These are phyloP conservation scores for Agaricus blazei DNA, from an alignment of 768 basidiomycete genomes.

Conservation along the genomic window DNA sequence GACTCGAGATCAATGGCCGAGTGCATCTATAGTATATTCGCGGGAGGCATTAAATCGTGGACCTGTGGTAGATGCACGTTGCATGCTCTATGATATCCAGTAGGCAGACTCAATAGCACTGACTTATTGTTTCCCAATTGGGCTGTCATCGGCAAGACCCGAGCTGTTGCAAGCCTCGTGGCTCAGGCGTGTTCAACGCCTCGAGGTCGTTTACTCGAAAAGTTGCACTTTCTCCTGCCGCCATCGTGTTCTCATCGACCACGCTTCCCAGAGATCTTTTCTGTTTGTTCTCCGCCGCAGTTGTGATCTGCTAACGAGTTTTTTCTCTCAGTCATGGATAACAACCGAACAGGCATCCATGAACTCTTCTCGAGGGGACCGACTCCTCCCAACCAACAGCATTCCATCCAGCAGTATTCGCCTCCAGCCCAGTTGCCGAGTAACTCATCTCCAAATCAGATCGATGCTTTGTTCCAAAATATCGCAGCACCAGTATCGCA, in stretches of 20 bases:
- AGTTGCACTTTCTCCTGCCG: conserved; percentile 12
- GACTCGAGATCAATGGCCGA: too few relatives aligned
- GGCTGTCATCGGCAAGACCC: conserved; percentile 22
- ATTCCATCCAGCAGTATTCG: conserved; percentile 14
- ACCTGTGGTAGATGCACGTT: background rate
- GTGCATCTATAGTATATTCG: too few relatives aligned
- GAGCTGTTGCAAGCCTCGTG: conserved; percentile 37
- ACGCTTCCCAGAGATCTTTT: background rate
- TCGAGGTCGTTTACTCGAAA: conserved; percentile 15
- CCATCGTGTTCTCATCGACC: conserved; percentile 10
- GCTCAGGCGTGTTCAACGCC: conserved; percentile 30
- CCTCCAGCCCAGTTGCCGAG: conserved; percentile 29
- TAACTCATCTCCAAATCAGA: conserved; percentile 49
- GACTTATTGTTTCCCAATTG: conserved; percentile 2
- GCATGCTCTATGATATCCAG: too few relatives aligned
- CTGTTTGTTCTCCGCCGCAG: background rate
- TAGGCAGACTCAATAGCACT: background rate
- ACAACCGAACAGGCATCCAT: conserved; percentile 36
- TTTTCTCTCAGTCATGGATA: conserved; percentile 13
- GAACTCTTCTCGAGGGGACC: conserved; percentile 53
- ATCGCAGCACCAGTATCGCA: conserved; percentile 39
- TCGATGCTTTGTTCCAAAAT: conserved; percentile 67
- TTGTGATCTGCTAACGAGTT: background rate
- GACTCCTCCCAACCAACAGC: conserved; percentile 38
- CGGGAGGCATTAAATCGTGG: too few relatives aligned